Conservation (phyloP, 2,329 filamentous ascomycete species). For the Hypoxylon sp. region DNA sequence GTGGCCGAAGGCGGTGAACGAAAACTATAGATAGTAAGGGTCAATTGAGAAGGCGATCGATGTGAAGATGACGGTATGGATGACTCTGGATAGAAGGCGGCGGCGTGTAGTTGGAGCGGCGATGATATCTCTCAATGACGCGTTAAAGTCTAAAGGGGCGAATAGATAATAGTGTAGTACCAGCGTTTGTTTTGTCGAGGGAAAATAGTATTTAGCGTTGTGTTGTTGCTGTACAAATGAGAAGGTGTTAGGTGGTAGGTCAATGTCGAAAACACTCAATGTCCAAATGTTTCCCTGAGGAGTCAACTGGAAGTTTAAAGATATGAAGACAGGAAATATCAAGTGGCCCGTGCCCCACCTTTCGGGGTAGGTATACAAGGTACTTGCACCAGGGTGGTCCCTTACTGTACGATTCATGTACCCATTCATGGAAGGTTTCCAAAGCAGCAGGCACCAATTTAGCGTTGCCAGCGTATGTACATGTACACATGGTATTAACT, state of each 20-base stretch:
- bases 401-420: conserved; percentile 10
- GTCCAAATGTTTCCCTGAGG: conserved; percentile 24
- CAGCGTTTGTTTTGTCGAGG: conserved; percentile 3
- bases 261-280: conserved; percentile 38
- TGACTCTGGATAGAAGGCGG: conserved; percentile 21
- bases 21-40: conserved; percentile 15
- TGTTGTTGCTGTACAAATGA: conserved; percentile 9
- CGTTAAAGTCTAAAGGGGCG: conserved; percentile 1
- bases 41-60: conserved; percentile 29
- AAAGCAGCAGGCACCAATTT: conserved; percentile 13
- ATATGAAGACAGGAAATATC: conserved; percentile 27
- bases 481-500: neutral
- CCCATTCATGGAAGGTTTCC: conserved; percentile 7
- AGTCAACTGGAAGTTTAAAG: conserved; percentile 25
- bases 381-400: conserved; percentile 7
- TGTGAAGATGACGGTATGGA: conserved; percentile 7
- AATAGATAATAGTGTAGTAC: conserved; percentile 10
- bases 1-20: conserved; percentile 5
- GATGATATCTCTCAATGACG: conserved; percentile 20
- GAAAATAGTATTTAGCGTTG: conserved; percentile 4
- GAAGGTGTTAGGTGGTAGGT: conserved; percentile 32
- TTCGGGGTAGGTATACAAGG: conserved; percentile 8
- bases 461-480: conserved; percentile 20
- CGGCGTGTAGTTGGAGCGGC: conserved; percentile 8
- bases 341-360: conserved; percentile 29